A percentile compares a stretch with the other conserved stretches of the same genome.
phyloP scores from a whole-genome alignment of 225 moss, liverwort and hornwort species.

The Takakia lepidozioides region DNA sequence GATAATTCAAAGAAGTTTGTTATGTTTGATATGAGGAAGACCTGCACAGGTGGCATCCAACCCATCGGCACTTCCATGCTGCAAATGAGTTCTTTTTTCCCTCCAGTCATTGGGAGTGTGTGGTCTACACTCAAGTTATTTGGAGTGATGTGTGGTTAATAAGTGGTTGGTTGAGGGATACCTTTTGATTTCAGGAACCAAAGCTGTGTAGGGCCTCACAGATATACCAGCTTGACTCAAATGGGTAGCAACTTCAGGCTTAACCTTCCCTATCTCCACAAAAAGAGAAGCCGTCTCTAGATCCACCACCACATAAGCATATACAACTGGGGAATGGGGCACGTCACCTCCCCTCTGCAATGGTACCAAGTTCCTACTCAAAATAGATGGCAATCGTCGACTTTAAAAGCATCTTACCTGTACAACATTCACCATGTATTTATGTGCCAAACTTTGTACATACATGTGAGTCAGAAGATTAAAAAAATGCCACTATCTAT shows the following conservation, averaged over 20 bases:
- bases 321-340: constrained; percentile 86
- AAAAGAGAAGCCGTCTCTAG: constrained; percentile 68
- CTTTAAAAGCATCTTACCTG: background rate
- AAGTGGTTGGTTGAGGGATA: constrained; percentile 5
- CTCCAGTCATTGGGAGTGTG: too few relatives aligned
- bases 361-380: background rate
- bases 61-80: too few relatives aligned
- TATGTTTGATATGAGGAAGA: too few relatives aligned
- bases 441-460: background rate
- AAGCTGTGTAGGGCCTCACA: constrained; percentile 57
- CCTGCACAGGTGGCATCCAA: too few relatives aligned
- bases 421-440: background rate
- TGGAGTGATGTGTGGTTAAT: too few relatives aligned
- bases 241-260: constrained; percentile 56
- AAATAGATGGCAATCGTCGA: background rate
- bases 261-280: constrained; percentile 74
- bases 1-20: too few relatives aligned
- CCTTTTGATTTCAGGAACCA: constrained; percentile 75
- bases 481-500: background rate
- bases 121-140: too few relatives aligned
- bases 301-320: constrained; percentile 85
- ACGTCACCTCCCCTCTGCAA: constrained; percentile 90
- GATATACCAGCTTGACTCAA: constrained; percentile 58
- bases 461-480: background rate
- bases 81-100: too few relatives aligned